Evolutionary conservation across 495 filamentous ascomycete genomes (phyloP), one percentile per base, ranked within the genome.

Genomic region (Talaromyces borbonicus): DNA sequence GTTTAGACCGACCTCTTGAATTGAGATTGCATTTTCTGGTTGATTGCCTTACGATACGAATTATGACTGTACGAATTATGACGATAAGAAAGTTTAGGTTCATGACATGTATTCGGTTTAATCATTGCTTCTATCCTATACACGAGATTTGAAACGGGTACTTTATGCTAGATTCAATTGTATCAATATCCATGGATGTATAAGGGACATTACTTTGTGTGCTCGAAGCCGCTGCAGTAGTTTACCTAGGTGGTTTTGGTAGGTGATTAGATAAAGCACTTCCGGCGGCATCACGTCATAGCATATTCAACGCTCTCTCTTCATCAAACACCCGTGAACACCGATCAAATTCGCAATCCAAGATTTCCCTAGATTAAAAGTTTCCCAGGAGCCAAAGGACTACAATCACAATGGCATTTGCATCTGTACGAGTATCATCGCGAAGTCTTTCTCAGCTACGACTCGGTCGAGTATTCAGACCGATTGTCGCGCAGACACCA

Each of bases 11-110:
- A n/a, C n/a, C 8, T 19, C 27, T 29, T 27, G 6, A 2, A 7
- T 35, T 39, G 26, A 29, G 5, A 29, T n/a, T 24, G 20, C 25
- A 12, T 29, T 43, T 43, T 31, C 9, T 24, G 14, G 4, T 44
- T 30, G 26, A 5, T 5, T 9, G 14, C 37, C 26, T 15, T 16
- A 41, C 16, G 38, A 41, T 14, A 41, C 26, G 22, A 38, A 23
- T 24, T 11, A 41, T 26, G 38, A 41, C 12, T 41, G 20, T 25
- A 41, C 26, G 38, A 41, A 18, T 41, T 26, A 41, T 16, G 38
- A 41, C 37, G n/a, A n/a, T n/a, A n/a, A n/a, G n/a, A n/a, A n/a
- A n/a, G n/a, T n/a, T n/a, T n/a, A n/a, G n/a, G n/a, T n/a, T n/a
- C n/a, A n/a, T n/a, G n/a, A n/a, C n/a, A n/a, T n/a, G n/a, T n/a